These are phyloP conservation scores for Aphanomyces cochlioides DNA, from an alignment of 352 stramenopile genomes.

Conservation along the genomic window DNA sequence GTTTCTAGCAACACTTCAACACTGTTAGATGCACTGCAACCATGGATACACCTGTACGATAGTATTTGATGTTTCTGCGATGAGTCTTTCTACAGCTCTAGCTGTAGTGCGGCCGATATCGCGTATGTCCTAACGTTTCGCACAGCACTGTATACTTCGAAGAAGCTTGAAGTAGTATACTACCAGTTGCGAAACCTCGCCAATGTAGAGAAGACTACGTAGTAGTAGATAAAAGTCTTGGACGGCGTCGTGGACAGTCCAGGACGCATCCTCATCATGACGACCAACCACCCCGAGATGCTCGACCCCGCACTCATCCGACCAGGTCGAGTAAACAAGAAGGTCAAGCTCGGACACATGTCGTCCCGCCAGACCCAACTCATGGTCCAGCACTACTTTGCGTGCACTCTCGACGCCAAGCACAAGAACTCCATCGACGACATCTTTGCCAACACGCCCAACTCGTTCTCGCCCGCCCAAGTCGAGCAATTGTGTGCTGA, in stretches of 20 bases:
- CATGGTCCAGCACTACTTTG: conserved; percentile 14
- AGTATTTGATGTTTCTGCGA: no score
- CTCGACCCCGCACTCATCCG: conserved; percentile 89
- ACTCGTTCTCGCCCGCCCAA: background rate
- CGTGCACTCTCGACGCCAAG: background rate
- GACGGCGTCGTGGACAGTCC: conserved; percentile 88
- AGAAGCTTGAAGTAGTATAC: no score
- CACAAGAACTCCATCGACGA: background rate
- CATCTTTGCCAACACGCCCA: background rate
- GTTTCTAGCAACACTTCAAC: no score
- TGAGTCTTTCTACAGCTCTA: no score
- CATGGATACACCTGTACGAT: no score
- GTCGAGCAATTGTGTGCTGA: conserved; percentile 14
- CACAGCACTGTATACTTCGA: no score
- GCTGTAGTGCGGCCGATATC: no score
- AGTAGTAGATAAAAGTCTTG: conserved; percentile 90
- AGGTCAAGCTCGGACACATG: conserved; percentile 71
- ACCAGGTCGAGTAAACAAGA: conserved; percentile 88
- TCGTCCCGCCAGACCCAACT: conserved; percentile 34
- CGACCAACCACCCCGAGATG: conserved; percentile 91
- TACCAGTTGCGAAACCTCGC: no score
- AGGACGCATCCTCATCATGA: conserved; percentile 91
- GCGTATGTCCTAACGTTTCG: no score
- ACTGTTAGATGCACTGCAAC: no score
- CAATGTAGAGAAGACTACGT: no score